Percentiles rank a stretch among this genome's conserved stretches.
Conservation (phyloP, 176 grass and related monocot genomes). For the Calamus simplicifolius region DNA sequence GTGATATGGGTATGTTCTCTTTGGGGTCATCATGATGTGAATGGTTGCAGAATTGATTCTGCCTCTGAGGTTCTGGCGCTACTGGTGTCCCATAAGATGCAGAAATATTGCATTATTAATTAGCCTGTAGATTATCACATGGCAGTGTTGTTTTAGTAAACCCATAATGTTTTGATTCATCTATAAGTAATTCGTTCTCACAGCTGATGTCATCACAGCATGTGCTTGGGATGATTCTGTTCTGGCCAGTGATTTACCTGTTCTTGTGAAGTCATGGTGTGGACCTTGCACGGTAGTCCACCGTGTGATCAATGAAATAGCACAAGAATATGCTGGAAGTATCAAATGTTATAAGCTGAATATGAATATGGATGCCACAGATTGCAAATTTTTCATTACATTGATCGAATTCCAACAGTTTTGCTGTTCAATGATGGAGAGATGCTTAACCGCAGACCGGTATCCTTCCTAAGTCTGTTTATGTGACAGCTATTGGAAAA, state of each 20-base stretch:
- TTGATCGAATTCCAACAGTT: constrained; percentile 69
- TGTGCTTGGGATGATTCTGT: constrained; percentile 70
- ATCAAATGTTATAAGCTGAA: constrained; percentile 75
- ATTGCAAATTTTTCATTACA: constrained; percentile 41
- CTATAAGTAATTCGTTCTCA: constrained; percentile 8
- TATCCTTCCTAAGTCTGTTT: constrained; percentile 69
- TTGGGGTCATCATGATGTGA: too few relatives aligned
- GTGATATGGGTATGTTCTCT: too few relatives aligned
- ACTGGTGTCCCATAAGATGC: too few relatives aligned
- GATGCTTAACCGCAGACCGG: constrained; percentile 69
- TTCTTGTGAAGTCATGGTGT: constrained; percentile 87
- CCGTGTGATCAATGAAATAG: constrained; percentile 57
- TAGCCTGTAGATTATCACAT: too few relatives aligned
- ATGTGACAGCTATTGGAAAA: constrained; percentile 78
- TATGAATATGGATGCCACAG: constrained; percentile 63
- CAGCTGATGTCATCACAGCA: constrained; percentile 71
- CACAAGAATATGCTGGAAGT: constrained; percentile 63
- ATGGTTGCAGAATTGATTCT: too few relatives aligned
- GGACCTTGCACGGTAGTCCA: constrained; percentile 75
- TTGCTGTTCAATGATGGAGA: constrained; percentile 85
- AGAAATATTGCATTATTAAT: too few relatives aligned
- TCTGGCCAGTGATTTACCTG: constrained; percentile 64
- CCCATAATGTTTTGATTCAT: too few relatives aligned
- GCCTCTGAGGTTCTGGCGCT: too few relatives aligned
- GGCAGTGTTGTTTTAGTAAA: too few relatives aligned